Base-by-base conservation (phyloP, 495 filamentous ascomycete genomes). In the Cercophora samala region DNA sequence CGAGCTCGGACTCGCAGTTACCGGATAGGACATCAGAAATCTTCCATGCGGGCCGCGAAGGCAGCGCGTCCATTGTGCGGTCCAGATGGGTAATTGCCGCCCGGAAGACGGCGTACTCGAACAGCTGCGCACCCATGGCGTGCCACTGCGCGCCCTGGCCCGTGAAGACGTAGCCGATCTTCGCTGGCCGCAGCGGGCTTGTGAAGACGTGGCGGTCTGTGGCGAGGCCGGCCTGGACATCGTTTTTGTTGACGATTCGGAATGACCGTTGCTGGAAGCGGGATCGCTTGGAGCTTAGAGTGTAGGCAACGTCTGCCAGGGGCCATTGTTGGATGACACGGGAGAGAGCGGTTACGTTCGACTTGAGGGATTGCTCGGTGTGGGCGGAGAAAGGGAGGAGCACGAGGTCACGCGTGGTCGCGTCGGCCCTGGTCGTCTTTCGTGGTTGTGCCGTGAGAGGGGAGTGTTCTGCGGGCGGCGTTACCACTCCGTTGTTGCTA, bases 311-410 rank as follows among this genome's bases (percentile, higher is more conserved):
- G 19, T 63, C 64, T 3, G 29, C 13, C 22, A 69, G 52, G 4
- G 8, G 13, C 2, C 62, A 42, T 0, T 67, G 73, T 13, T 76
- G 67, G 17, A 56, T 26, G 1, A 77, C 59, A 37, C 79, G 73
- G 6, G 56, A 6, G n/a, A 70, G 66, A 1, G 64, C 17, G 32
- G 60, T 11, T 13, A 72, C 63, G 23, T 67, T 64, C 1, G n/a
- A 22, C 4, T 58, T 62, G 0, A 74, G 65, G 24, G 70, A 68
- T 2, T 24, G 8, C 15, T 51, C 56, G 21, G 71, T 65, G 29
- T 74, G 73, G 4, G 70, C 74, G 0, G 74, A 76, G 9, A 75
- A 55, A 0, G 63, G 21, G 15, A 75, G n/a, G 5, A 29, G 26
- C 26, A 29, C 26, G 3, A 29, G 26, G 26, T 29, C 26, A 29